These are phyloP conservation scores for Fomitiporia mediterranea DNA, from an alignment of 1,284 basidiomycete genomes.

Conservation along the genomic window DNA sequence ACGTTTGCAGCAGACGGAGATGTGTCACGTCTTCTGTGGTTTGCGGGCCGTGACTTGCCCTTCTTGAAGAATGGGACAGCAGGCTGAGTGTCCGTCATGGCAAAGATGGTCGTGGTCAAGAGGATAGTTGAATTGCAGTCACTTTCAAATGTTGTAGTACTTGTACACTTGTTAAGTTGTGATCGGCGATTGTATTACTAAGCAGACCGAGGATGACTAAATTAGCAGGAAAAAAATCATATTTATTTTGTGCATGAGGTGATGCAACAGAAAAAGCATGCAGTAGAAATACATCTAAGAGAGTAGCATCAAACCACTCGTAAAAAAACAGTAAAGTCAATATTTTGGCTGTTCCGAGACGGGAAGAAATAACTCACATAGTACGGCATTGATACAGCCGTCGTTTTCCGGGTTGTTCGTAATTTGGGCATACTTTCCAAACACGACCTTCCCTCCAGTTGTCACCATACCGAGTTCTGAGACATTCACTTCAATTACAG, in stretches of 20 bases:
- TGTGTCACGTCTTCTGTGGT: constrained; percentile 62
- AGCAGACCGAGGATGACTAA: not conserved
- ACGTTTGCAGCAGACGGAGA: constrained; percentile 43
- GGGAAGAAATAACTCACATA: constrained; percentile 51
- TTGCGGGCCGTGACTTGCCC: constrained; percentile 68
- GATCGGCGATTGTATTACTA: constrained; percentile 1
- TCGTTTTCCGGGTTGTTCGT: constrained; percentile 97
- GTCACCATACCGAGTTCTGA: constrained; percentile 98
- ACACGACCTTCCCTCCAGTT: constrained; percentile 93
- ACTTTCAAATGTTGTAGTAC: not conserved
- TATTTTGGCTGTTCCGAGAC: not conserved
- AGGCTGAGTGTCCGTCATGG: constrained; percentile 17
- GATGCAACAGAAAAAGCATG: not conserved
- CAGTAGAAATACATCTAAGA: constrained; percentile 11
- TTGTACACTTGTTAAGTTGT: not conserved
- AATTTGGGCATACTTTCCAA: constrained; percentile 93
- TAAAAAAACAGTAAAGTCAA: not conserved
- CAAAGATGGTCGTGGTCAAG: constrained; percentile 1
- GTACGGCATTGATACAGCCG: constrained; percentile 92
- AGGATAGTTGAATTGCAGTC: not conserved
- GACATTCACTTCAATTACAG: constrained; percentile 97
- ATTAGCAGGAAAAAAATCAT: not conserved
- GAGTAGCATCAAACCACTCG: constrained; percentile 12
- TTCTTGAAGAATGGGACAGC: constrained; percentile 84
- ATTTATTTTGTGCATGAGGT: not conserved